Evolutionary conservation across 2,329 filamentous ascomycete species (phyloP).

Genomic region (Orbilia brochopaga): DNA sequence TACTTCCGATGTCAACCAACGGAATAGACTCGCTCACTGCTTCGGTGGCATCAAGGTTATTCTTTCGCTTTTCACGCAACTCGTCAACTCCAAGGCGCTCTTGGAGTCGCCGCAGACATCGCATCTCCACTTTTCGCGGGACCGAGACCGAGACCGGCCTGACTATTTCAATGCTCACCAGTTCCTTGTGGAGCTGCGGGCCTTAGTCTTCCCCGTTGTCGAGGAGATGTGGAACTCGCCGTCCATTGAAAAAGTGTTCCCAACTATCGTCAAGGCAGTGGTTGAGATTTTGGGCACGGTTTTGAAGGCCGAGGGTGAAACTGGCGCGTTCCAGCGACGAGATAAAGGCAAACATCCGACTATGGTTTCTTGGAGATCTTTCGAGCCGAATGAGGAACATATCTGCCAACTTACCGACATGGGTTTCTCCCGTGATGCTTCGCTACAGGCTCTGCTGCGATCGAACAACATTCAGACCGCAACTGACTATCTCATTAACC

Average conservation of each 20-base stretch:
- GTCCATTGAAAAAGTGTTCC: slow-evolving; percentile 79
- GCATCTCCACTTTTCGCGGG: slow-evolving; percentile 59
- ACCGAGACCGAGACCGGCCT: slow-evolving; percentile 64
- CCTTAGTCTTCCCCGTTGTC: slow-evolving; percentile 77
- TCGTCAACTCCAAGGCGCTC: slow-evolving; percentile 79
- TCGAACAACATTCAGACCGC: slow-evolving; percentile 52
- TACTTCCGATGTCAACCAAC: slow-evolving; percentile 53
- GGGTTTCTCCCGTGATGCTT: slow-evolving; percentile 54
- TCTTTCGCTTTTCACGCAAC: slow-evolving; percentile 76
- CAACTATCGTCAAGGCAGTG: slow-evolving; percentile 75
- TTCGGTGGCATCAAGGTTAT: slow-evolving; percentile 78
- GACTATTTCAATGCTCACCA: slow-evolving; percentile 73
- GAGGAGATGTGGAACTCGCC: slow-evolving; percentile 82
- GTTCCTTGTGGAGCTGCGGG: slow-evolving; percentile 83
- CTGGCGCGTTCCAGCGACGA: slow-evolving; percentile 66
- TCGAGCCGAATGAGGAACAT: slow-evolving; percentile 54
- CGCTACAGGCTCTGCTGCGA: slow-evolving; percentile 52
- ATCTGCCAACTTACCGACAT: slow-evolving; percentile 54
- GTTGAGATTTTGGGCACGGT: slow-evolving; percentile 83
- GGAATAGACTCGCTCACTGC: slow-evolving; percentile 61
- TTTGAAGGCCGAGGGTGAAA: slow-evolving; percentile 77
- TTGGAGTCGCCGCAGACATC: slow-evolving; percentile 73
- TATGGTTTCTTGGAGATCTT: slow-evolving; percentile 54
- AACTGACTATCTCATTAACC: slow-evolving; percentile 52
- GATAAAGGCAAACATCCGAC: slow-evolving; percentile 50